Conservation (phyloP, 768 basidiomycete species). For the Xerocomellus dryophilus region DNA sequence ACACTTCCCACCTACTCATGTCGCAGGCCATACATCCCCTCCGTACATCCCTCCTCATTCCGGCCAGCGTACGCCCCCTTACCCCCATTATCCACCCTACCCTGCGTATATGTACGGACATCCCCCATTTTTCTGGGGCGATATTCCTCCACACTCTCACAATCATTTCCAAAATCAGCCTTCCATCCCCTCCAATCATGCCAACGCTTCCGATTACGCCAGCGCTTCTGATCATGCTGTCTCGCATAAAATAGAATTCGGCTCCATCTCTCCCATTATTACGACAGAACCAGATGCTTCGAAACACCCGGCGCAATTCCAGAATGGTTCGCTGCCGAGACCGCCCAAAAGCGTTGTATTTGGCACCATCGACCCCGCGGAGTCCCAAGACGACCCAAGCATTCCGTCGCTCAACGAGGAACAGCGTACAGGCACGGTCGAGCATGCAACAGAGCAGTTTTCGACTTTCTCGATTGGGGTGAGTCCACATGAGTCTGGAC, state of each 20-base stretch:
- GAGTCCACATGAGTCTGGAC: conserved; percentile 35
- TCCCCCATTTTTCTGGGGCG: conserved; percentile 41
- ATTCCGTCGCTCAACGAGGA: neutral
- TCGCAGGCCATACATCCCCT: conserved; percentile 26
- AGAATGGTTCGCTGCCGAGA: conserved; percentile 7
- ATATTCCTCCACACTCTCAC: conserved; percentile 11
- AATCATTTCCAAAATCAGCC: conserved; percentile 20
- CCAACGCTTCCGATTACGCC: conserved; percentile 3
- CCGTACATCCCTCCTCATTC: conserved; percentile 23
- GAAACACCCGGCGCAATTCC: neutral
- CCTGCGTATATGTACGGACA: conserved; percentile 34
- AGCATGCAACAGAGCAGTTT: conserved; percentile 30
- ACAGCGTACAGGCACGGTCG: conserved; percentile 12
- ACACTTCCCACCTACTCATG: conserved; percentile 15
- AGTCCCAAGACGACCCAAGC: conserved; percentile 9
- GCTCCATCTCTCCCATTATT: conserved; percentile 13
- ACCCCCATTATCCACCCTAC: conserved; percentile 36
- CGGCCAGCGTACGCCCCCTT: conserved; percentile 34
- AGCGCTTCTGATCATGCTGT: neutral
- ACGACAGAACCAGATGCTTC: conserved; percentile 12
- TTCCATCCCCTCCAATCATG: conserved; percentile 4
- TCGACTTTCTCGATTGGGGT: conserved; percentile 47
- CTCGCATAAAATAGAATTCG: conserved; percentile 16
- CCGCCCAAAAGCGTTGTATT: conserved; percentile 42
- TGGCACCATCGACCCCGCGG: conserved; percentile 45